Evolutionary conservation across 805 yeast genomes (phyloP).

Genomic region (Brettanomyces anomalus): DNA sequence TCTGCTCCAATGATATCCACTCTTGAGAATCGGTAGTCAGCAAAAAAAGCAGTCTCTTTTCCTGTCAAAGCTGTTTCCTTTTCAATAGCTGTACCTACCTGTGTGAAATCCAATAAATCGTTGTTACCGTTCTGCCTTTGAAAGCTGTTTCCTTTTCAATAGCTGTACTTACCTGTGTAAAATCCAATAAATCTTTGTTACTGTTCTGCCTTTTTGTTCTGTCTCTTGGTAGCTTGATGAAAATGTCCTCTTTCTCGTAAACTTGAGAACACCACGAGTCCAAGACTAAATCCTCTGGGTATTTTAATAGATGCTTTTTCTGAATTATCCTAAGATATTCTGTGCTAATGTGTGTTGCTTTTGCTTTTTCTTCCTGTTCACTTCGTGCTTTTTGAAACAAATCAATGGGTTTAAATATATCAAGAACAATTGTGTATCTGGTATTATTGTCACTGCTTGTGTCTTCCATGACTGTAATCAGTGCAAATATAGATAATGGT

Average conservation of each 20-base stretch:
- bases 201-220: no score
- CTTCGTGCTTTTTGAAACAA: constrained; percentile 12
- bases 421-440: constrained; percentile 20
- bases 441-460: constrained; percentile 1
- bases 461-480: background rate
- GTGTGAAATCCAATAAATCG: no score
- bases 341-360: constrained; percentile 5
- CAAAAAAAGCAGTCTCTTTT: no score
- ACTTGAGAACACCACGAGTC: constrained; percentile 19
- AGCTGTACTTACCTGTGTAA: no score
- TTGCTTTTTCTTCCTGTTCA: constrained; percentile 3
- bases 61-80: no score
- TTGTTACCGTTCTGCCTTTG: no score
- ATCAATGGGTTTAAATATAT: constrained; percentile 19
- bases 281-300: constrained; percentile 11
- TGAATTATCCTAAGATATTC: constrained; percentile 12
- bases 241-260: constrained; percentile 13
- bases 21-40: constrained; percentile 28
- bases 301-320: constrained; percentile 11
- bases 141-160: no score
- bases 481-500: no score
- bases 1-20: constrained; percentile 26
- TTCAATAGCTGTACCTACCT: no score
- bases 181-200: no score
- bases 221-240: constrained; percentile 7